Base-by-base conservation (phyloP, 768 basidiomycete genomes). In the Erythrobasidium yunnanense region DNA sequence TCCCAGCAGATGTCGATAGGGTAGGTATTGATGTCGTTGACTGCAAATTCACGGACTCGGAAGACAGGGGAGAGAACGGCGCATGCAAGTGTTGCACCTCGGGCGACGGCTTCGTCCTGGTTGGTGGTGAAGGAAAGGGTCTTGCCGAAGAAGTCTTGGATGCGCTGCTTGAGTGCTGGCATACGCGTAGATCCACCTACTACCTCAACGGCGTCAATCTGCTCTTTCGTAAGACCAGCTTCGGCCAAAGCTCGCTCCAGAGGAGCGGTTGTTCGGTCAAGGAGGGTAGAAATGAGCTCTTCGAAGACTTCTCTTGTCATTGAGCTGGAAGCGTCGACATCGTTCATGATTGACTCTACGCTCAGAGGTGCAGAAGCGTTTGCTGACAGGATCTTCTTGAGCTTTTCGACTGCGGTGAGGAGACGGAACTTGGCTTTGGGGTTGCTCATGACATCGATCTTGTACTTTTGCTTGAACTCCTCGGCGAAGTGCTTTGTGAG, bases 11-110 rank as follows among this genome's bases (percentile, higher is more conserved):
- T 85, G 77, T 87, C 91, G 83, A 97, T 84, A 17, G 90, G 85
- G 80, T 88, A 95, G 49, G 83, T 81, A 63, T 85, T 82, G 78
- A 88, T 84, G 77, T 99, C 95, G 75, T 84, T 83, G 67, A 90
- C 79, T 73, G 83, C 80, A 81, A 99, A 99, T 69, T 97, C 92
- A 70, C 91, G 87, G 33, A 97, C 93, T 70, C 90, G 87, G 87
- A 97, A 99, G 56, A 91, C 85, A 71, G 95, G 95, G 32, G 91
- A 95, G 70, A 95, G 86, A 81, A 90, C 90, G 29, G 95, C 93
- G 75, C 93, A 96, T 35, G 90, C 85, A 76, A 99, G 95, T 62
- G 95, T 96, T 55, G 91, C 88, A 45, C 93, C 95, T 49, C 93
- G 88, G 7, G 90, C 90, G 71, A 91, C 82, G 67, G 95, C 92